These are phyloP conservation scores for Flaveria brownii DNA, from an alignment of 129 eudicot genomes.

Conservation along the genomic window DNA sequence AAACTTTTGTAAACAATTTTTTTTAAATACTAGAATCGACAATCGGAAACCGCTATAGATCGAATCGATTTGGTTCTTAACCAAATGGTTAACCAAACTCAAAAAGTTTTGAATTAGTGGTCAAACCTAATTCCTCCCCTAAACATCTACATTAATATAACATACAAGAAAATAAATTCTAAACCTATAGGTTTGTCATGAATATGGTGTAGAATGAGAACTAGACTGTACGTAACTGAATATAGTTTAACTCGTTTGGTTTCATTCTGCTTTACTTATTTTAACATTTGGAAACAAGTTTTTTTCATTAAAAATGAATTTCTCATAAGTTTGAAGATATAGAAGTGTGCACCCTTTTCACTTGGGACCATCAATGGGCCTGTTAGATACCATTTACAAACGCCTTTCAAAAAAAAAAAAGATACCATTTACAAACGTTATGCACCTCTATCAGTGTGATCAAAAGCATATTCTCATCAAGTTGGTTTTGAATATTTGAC, in stretches of 20 bases:
- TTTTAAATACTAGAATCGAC: background rate
- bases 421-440: slow-evolving; percentile 8
- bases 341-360: background rate
- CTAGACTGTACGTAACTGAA: background rate
- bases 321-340: background rate
- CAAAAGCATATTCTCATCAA: slow-evolving; percentile 2
- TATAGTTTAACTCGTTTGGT: background rate
- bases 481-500: background rate
- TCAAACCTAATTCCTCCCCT: background rate
- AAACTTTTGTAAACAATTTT: background rate
- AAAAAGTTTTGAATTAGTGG: background rate
- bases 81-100: background rate
- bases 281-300: background rate
- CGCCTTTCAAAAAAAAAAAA: too few relatives aligned
- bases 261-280: background rate
- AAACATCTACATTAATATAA: background rate
- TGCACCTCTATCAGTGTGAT: slow-evolving; percentile 10
- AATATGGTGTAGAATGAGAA: background rate
- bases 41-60: background rate
- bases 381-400: slow-evolving; percentile 12
- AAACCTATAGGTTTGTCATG: too few relatives aligned
- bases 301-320: background rate
- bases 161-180: too few relatives aligned
- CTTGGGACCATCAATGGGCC: slow-evolving; percentile 2
- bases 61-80: background rate